Percentiles rank a stretch among this genome's conserved stretches.
phyloP scores from a whole-genome alignment of 345 rosid species.

The Theobroma cacao region DNA sequence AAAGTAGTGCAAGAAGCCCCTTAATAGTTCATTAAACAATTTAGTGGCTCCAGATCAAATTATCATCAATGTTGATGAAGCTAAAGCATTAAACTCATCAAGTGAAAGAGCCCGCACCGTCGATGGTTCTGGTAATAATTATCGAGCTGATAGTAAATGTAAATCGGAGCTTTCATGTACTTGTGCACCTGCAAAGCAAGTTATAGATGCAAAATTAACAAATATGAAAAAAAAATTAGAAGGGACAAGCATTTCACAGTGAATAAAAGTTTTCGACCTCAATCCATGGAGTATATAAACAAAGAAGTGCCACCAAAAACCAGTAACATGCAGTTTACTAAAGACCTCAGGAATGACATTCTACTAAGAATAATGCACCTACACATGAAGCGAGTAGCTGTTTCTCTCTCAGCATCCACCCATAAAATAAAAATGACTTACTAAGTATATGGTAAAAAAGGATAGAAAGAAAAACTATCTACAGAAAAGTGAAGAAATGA shows the following conservation, averaged over 20 bases:
- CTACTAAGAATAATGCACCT: background rate
- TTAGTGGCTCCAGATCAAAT: background rate
- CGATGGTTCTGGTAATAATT: conserved; percentile 87
- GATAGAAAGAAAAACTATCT: background rate
- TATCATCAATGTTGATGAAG: conserved; percentile 3
- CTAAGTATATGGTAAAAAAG: background rate
- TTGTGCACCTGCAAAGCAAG: conserved; percentile 52
- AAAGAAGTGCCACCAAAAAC: background rate
- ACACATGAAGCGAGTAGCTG: background rate
- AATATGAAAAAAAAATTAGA: background rate
- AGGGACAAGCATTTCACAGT: background rate
- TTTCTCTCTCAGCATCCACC: background rate
- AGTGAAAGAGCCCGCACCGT: conserved; percentile 44
- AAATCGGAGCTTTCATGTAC: conserved; percentile 84
- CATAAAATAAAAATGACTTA: background rate
- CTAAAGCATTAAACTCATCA: conserved; percentile 3
- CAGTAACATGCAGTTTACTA: background rate
- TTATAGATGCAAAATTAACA: conserved; percentile 3
- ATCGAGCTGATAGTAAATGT: conserved; percentile 81
- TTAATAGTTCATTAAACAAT: background rate
- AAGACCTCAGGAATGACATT: background rate
- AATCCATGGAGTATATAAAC: background rate
- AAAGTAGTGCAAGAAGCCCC: background rate
- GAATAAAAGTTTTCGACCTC: background rate
- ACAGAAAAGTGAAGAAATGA: background rate